Conservation (phyloP, 495 filamentous ascomycete genomes). For the Massariosphaeria phaeospora region DNA sequence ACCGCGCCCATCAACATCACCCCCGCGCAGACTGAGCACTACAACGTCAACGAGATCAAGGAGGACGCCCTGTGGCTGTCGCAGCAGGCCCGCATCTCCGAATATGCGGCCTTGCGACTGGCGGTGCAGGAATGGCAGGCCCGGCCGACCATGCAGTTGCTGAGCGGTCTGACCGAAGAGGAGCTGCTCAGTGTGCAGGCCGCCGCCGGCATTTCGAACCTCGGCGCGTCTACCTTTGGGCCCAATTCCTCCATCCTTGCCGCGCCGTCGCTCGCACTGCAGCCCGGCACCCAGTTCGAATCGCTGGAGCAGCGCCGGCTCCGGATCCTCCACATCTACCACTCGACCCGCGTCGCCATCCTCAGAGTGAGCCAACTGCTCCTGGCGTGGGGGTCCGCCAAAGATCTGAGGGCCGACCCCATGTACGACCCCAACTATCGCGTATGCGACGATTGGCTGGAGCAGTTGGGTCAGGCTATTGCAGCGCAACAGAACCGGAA, state of each 20-base stretch:
- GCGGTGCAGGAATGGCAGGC: slow-evolving; percentile 79
- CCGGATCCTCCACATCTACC: slow-evolving; percentile 61
- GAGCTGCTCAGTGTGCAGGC: slow-evolving; percentile 63
- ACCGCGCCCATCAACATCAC: slow-evolving; percentile 87
- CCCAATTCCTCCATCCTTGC: slow-evolving; percentile 39
- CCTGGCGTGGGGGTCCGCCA: slow-evolving; percentile 24
- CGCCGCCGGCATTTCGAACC: slow-evolving; percentile 56
- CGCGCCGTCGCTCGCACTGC: slow-evolving; percentile 35
- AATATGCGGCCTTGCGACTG: slow-evolving; percentile 75
- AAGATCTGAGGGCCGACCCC: slow-evolving; percentile 3
- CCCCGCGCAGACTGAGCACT: slow-evolving; percentile 59
- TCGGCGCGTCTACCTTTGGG: slow-evolving; percentile 48
- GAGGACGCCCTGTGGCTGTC: slow-evolving; percentile 82
- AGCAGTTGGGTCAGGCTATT: slow-evolving; percentile 25
- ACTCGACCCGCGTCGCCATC: slow-evolving; percentile 62
- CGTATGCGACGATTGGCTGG: slow-evolving; percentile 32
- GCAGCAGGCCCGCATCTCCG: slow-evolving; percentile 67
- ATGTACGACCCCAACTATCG: slow-evolving; percentile 21
- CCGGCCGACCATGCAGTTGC: slow-evolving; percentile 60
- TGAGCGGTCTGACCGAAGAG: slow-evolving; percentile 60
- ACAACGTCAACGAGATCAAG: slow-evolving; percentile 77
- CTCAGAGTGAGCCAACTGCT: slow-evolving; percentile 44
- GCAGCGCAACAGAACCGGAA: slow-evolving; percentile 1
- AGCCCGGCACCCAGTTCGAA: slow-evolving; percentile 47
- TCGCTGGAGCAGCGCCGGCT: slow-evolving; percentile 53